Conservation (phyloP, 306 rosid genomes). For the Dryas drummondii region DNA sequence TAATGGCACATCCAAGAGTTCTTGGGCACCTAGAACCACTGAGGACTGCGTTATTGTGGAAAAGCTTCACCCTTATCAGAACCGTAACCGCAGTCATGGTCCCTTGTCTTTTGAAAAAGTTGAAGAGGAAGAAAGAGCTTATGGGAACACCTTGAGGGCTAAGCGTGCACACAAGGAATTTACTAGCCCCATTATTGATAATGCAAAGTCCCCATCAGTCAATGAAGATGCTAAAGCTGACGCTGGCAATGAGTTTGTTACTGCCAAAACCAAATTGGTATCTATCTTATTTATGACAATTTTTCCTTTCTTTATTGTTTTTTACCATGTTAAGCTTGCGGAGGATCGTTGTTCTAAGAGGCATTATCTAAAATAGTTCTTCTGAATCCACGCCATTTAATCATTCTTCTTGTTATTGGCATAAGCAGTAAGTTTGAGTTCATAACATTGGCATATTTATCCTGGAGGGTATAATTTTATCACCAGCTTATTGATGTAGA, state of each 20-base stretch:
- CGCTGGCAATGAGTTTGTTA: slow-evolving; percentile 63
- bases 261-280: slow-evolving; percentile 72
- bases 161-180: slow-evolving; percentile 66
- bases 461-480: not conserved
- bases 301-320: not conserved
- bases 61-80: slow-evolving; percentile 39
- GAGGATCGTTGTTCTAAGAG: not conserved
- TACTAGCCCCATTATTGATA: slow-evolving; percentile 50
- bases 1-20: slow-evolving; percentile 37
- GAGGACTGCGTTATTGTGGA: slow-evolving; percentile 55
- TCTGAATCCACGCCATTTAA: not conserved
- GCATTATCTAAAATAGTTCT: not conserved
- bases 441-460: not conserved
- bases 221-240: slow-evolving; percentile 54
- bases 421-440: not conserved
- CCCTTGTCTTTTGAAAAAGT: slow-evolving; percentile 38
- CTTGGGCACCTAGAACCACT: slow-evolving; percentile 40
- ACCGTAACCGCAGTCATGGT: slow-evolving; percentile 40
- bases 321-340: not conserved
- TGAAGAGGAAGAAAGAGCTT: slow-evolving; percentile 62
- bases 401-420: slow-evolving; percentile 2
- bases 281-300: not conserved
- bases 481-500: slow-evolving; percentile 8
- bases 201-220: slow-evolving; percentile 51
- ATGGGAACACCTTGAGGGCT: slow-evolving; percentile 38